Base-by-base conservation (phyloP, 1,139 yeast species). In the Scheffersomyces insectosa region DNA sequence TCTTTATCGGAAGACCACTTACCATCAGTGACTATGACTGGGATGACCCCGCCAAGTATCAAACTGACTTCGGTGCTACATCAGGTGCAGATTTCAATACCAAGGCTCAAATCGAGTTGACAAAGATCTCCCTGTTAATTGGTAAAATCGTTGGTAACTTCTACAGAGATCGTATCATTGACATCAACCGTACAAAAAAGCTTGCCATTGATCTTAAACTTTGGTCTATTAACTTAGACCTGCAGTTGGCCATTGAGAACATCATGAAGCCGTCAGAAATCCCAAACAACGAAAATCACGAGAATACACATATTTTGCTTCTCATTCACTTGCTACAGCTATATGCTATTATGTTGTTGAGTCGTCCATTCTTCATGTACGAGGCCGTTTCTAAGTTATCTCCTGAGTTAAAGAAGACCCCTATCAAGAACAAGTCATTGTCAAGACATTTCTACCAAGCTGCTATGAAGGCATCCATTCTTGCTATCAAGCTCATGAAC, bases 1-100 rank as follows among this genome's bases (percentile, higher is more conserved):
- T 66, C 4, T 56, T 60, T 33, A 42, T 73, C 37, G 79, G 79
- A 3, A 52, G 78, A 25, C 70, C 77, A 2, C 50, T 70, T 37
- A 56, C 68, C 0, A 68, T 73, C 15, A 58, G 59, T 39, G 70
- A 69, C 41, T 52, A 59, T 23, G 34, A 31, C 13, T 31, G 34
- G 34, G 34, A 31, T 12, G 34, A 31, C n/a, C 34, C 34, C n/a
- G 15, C 34, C n/a, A 15, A 20, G 15, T 10, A 14, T 8, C 75
- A 45, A 57, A 72, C 40, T 59, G 60, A 30, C 42, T 71, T 12
- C 70, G 68, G 60, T 56, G 25, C 6, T 20, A 6, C 25, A 5
- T 20, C 25, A 7, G 34, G 20, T 31, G 15, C 20, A 2, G 34
- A 31, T 31, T 31, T 31, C 23, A 31, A 31, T n/a, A 31, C 34